These are phyloP conservation scores for Phialophora chinensis DNA, from an alignment of 2,329 filamentous ascomycete genomes.

Conservation along the genomic window DNA sequence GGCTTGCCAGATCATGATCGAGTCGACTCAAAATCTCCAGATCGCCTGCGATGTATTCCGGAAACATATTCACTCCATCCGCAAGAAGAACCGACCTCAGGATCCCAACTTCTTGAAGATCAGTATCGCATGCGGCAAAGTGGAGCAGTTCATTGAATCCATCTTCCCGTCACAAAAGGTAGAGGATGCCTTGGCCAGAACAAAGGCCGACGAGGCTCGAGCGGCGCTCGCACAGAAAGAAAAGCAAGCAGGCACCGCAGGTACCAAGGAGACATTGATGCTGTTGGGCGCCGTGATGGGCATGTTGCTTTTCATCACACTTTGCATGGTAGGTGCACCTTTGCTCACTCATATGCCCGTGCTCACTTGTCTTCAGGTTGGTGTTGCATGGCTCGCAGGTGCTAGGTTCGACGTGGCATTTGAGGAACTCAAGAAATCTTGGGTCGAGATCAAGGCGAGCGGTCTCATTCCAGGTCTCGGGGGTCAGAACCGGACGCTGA, in stretches of 20 bases:
- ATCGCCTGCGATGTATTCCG: slow-evolving; percentile 83
- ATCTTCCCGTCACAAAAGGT: slow-evolving; percentile 86
- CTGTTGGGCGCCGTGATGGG: slow-evolving; percentile 70
- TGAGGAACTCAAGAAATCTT: slow-evolving; percentile 59
- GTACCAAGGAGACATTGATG: slow-evolving; percentile 63
- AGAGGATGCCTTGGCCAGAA: slow-evolving; percentile 56
- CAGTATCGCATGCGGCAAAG: slow-evolving; percentile 86
- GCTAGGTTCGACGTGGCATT: slow-evolving; percentile 79
- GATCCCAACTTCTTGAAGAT: slow-evolving; percentile 94
- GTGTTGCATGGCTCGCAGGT: slow-evolving; percentile 77
- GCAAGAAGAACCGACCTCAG: slow-evolving; percentile 89
- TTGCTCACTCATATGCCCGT: slow-evolving; percentile 1
- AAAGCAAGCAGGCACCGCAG: slow-evolving; percentile 56
- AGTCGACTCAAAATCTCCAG: slow-evolving; percentile 88
- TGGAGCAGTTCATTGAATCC: slow-evolving; percentile 72
- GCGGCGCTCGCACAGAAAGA: slow-evolving; percentile 48
- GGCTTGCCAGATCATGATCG: slow-evolving; percentile 87
- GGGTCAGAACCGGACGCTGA: slow-evolving; percentile 5
- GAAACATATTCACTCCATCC: slow-evolving; percentile 77
- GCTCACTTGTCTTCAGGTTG: slow-evolving; percentile 62
- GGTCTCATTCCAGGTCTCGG: slow-evolving; percentile 12
- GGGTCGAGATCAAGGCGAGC: slow-evolving; percentile 20
- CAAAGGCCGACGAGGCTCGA: slow-evolving; percentile 50
- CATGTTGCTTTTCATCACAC: slow-evolving; percentile 73
- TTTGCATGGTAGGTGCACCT: slow-evolving; percentile 73